phyloP scores from a whole-genome alignment of 176 grass and related monocot species.

The Aegilops umbellulata region DNA sequence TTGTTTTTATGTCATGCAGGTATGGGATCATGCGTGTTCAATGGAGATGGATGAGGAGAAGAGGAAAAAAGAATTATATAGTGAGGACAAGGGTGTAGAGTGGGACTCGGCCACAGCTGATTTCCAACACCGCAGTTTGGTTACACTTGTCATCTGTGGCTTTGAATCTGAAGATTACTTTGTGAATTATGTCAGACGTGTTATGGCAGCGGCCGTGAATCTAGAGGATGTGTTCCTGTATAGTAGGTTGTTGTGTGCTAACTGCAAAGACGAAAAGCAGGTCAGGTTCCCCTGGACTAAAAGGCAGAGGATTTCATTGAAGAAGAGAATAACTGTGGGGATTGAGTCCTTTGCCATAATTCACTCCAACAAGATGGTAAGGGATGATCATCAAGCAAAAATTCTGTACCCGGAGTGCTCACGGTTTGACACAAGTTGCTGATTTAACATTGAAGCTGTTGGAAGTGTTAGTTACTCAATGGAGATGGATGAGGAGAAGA shows the following conservation, averaged over 20 bases:
- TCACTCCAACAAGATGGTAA: not conserved
- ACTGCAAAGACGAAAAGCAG: not conserved
- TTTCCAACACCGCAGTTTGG: not conserved
- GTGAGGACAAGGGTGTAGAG: not conserved
- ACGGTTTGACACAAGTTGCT: too few species aligned
- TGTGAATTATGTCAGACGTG: not conserved
- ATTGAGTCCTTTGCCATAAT: not conserved
- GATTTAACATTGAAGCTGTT: too few species aligned
- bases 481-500: too few species aligned
- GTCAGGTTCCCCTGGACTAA: not conserved
- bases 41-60: not conserved
- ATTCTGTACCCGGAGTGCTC: not conserved
- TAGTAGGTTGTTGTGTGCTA: not conserved
- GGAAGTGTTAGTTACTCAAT: too few species aligned
- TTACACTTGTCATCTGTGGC: not conserved
- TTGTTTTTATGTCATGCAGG: not conserved
- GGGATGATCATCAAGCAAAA: not conserved
- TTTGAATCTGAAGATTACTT: not conserved
- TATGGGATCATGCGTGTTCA: not conserved
- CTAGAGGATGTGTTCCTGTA: not conserved
- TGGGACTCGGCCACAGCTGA: not conserved
- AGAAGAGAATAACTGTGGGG: not conserved
- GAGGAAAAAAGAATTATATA: not conserved
- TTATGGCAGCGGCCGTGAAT: not conserved
- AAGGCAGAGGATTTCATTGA: not conserved